phyloP scores from a whole-genome alignment of 805 yeast species.

The Yarrowia bubula region DNA sequence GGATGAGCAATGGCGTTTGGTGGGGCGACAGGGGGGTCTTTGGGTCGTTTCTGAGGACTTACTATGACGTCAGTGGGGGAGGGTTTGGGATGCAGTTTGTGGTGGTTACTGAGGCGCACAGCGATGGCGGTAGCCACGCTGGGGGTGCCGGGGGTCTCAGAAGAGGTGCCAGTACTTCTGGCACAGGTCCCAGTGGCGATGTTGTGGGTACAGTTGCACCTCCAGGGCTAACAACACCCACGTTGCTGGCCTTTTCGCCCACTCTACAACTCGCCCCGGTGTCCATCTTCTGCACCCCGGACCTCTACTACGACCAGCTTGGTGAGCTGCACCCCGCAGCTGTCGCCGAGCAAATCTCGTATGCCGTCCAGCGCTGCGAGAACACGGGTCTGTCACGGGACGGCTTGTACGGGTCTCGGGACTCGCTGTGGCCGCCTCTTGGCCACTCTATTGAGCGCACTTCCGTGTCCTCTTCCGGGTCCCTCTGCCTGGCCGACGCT shows the following conservation, averaged over 20 bases:
- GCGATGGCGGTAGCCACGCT: too few relatives aligned
- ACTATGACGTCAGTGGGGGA: neutral
- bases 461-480: neutral
- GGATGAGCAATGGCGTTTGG: conserved; percentile 21
- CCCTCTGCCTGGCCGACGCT: neutral
- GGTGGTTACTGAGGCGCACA: neutral
- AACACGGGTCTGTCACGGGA: neutral
- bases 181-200: neutral
- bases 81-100: conserved; percentile 11
- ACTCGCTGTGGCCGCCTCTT: conserved; percentile 10
- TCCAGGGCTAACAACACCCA: neutral
- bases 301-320: conserved; percentile 3
- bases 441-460: conserved; percentile 10
- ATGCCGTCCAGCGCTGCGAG: conserved; percentile 3
- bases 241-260: neutral
- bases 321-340: conserved; percentile 5
- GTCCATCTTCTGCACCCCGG: conserved; percentile 1
- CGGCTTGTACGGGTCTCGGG: neutral
- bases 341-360: neutral
- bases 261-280: neutral
- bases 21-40: conserved; percentile 17
- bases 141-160: too few relatives aligned
- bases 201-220: too few relatives aligned
- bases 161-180: too few relatives aligned
- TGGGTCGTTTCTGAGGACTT: conserved; percentile 1